Evolutionary conservation across 164 flowering plant species (phyloP).

Genomic region (Amborella trichopoda): DNA sequence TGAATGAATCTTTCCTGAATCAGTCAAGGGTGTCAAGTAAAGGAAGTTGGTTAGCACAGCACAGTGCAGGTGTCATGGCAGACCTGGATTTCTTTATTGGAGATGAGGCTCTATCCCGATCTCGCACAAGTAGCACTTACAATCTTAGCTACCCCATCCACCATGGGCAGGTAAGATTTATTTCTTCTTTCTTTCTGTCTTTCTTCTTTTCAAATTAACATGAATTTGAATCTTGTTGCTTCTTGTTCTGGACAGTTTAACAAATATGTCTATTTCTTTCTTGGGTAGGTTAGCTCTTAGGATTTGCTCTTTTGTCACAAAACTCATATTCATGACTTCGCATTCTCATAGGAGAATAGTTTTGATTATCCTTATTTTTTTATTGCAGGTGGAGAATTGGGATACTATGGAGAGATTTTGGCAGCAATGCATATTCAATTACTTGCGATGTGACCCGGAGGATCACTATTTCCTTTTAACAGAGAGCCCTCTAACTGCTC

Average conservation of each 20-base stretch:
- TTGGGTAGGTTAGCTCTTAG: background rate
- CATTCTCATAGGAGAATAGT: too few species aligned
- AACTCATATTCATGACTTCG: too few species aligned
- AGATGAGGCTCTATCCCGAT: constrained; percentile 70
- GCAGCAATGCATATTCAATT: constrained; percentile 97
- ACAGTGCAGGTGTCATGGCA: constrained; percentile 97
- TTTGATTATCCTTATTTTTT: too few species aligned
- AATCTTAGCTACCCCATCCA: constrained; percentile 77
- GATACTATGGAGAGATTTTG: constrained; percentile 98
- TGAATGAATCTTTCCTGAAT: constrained; percentile 77
- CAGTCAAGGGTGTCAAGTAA: constrained; percentile 50
- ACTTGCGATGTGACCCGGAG: constrained; percentile 96
- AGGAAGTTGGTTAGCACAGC: constrained; percentile 74
- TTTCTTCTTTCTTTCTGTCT: too few species aligned
- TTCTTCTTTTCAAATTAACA: too few species aligned
- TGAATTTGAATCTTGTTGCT: too few species aligned
- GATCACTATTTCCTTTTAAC: constrained; percentile 94
- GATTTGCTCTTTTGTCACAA: too few species aligned
- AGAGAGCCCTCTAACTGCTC: constrained; percentile 91
- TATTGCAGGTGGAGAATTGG: constrained; percentile 72
- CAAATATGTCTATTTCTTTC: background rate
- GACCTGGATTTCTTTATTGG: constrained; percentile 96
- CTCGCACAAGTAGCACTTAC: constrained; percentile 65
- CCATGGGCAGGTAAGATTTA: constrained; percentile 52
- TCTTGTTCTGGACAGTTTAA: too few species aligned